Evolutionary conservation across 2,329 filamentous ascomycete genomes (phyloP), one percentile per base, ranked within the genome.

Genomic region (Neonectria hederae): DNA sequence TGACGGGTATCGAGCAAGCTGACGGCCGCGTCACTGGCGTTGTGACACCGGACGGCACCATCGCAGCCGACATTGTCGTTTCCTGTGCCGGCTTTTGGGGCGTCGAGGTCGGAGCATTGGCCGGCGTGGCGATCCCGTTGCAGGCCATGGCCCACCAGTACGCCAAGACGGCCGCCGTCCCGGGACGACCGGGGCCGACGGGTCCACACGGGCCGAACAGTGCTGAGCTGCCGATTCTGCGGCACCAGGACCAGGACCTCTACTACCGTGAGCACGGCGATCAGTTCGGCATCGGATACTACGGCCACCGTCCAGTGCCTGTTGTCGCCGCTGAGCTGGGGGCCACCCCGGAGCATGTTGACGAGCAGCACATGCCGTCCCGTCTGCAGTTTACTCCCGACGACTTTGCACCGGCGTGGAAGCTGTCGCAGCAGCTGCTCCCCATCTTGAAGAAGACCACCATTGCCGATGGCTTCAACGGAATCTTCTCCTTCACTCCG

Each of bases 81-180:
- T 89, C 87, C 2, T 90, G 88, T 65, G 88, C 87, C 7, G 88
- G 88, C 0, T 88, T 90, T 74, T 90, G 88, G 88, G 88, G 88
- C 11, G 88, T 89, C 8, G 87, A 90, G 72, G 79, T 90, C 7
- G 88, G 88, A 22, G 84, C 83, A 6, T 88, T 90, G 87, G 82
- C 86, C 45, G 87, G 83, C 5, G 69, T 89, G 13, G 77, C 83
- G 2, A 82, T 90, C 22, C 88, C 88, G 7, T 76, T 90, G 5
- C 80, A 89, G 0, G 88, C 88, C 3, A 81, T 90, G 62, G 88
- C 83, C 0, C 88, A 90, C 58, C 88, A 90, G 67, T 90, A 90
- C 66, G 88, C 80, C 54, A 90, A 89, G 76, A 90, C 88, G 0
- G 87, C 84, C 0, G 65, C 84, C 0, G 78, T 90, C 0, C 81